Percentiles rank a stretch among this genome's conserved stretches.
Evolutionary conservation across 2,329 filamentous ascomycete species (phyloP).

Genomic region (Cryphonectria nitschkei): DNA sequence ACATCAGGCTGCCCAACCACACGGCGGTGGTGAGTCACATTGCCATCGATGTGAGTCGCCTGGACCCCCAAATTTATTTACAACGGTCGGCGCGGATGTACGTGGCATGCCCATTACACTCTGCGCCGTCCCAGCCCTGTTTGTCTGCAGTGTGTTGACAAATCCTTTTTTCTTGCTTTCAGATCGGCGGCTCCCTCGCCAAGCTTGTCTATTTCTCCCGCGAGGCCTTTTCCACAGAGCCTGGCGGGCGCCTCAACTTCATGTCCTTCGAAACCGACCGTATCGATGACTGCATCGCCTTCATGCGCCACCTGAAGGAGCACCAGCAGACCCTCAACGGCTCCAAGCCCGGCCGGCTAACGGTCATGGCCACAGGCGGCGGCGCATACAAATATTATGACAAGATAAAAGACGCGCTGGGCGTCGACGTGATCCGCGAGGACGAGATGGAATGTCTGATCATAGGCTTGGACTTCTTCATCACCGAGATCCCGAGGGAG

Average conservation of each 20-base stretch:
- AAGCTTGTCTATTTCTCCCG: slow-evolving; percentile 98
- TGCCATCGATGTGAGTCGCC: slow-evolving; percentile 80
- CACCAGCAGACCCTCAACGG: slow-evolving; percentile 80
- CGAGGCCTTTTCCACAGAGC: slow-evolving; percentile 76
- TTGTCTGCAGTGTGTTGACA: slow-evolving; percentile 1
- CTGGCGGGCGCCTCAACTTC: slow-evolving; percentile 91
- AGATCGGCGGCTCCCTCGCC: slow-evolving; percentile 94
- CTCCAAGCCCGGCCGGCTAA: slow-evolving; percentile 71
- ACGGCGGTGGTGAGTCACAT: slow-evolving; percentile 95
- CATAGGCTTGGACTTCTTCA: slow-evolving; percentile 97
- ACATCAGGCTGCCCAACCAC: slow-evolving; percentile 96
- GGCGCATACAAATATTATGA: slow-evolving; percentile 98
- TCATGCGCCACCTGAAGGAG: slow-evolving; percentile 82
- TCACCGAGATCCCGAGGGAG: slow-evolving; percentile 94
- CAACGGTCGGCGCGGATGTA: neutral
- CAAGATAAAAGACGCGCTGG: slow-evolving; percentile 78
- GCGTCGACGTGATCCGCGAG: slow-evolving; percentile 86
- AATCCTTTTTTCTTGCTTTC: slow-evolving; percentile 20
- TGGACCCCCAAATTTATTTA: neutral
- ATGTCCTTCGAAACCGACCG: slow-evolving; percentile 94
- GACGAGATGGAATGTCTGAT: slow-evolving; percentile 99
- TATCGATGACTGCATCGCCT: slow-evolving; percentile 91
- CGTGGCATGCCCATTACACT: neutral
- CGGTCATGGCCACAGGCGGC: slow-evolving; percentile 93
- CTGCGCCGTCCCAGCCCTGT: neutral